Evolutionary conservation across 2,329 filamentous ascomycete genomes (phyloP), one percentile per base, ranked within the genome.

Genomic region (Cadophora malorum): DNA sequence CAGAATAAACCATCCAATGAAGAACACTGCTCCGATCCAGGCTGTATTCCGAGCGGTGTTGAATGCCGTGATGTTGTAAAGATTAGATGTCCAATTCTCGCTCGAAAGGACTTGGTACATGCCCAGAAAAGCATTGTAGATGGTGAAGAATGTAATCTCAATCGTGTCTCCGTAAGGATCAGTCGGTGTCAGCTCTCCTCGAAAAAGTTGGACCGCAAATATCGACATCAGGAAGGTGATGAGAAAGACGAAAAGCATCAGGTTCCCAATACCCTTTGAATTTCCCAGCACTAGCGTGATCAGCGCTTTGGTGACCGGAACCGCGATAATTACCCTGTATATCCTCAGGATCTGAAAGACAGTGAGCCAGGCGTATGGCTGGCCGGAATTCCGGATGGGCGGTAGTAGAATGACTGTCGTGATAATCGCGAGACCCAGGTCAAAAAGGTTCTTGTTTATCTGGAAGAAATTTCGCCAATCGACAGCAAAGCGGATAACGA

Each of bases 101-200:
- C 93, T 97, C 10, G 96, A 97, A 55, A 99, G 82, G 35, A 99
- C 88, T 80, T 97, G 93, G 78, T 99, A 99, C 94, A 99, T 98
- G 66, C 94, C 96, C 19, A 99, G 83, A 76, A 99, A 99, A 0
- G 94, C 92, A 76, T 98, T 98, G 82, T 91, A 99, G 45, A 99
- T 96, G 49, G 93, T 92, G 77, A 88, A 89, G 78, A 99, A 99
- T 0, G 92, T 91, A 52, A 96, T 87, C 25, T 85, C 81, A 69
- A 92, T 88, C 2, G 85, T 80, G 1, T 91, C 82, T 2, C 89
- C 91, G n/a, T 80, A 78, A 1, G 82, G 79, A 71, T 93, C 87
- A n/a, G 83, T 74, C 38, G 84, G 74, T 0, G 92, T 90, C 33
- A 98, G 87, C 74, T 97, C 90, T 35, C 94, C 94, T 45, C 96